Conservation (phyloP, 106 monocot species). For the Dendrobium chrysotoxum region DNA sequence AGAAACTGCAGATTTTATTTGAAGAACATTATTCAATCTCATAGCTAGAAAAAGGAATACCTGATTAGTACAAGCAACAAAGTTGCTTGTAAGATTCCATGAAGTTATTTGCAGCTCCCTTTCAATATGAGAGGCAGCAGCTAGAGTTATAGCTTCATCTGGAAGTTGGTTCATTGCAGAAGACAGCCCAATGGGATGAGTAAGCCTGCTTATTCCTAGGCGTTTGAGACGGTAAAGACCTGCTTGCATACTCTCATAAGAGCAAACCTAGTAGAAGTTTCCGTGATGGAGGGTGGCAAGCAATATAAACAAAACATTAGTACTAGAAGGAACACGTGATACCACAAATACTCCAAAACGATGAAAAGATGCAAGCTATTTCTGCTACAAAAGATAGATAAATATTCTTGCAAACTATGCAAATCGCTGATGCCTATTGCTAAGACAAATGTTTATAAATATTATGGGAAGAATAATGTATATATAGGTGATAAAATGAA, state of each 20-base stretch:
- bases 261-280: constrained; percentile 52
- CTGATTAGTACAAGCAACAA: constrained; percentile 92
- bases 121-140: constrained; percentile 96
- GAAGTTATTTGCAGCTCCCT: constrained; percentile 89
- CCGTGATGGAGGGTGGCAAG: background rate
- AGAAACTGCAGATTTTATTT: background rate
- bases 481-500: background rate
- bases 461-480: background rate
- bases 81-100: constrained; percentile 92
- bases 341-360: background rate
- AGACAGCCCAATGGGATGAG: constrained; percentile 70
- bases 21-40: background rate
- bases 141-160: constrained; percentile 84
- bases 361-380: background rate
- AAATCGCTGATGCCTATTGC: background rate
- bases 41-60: constrained; percentile 18
- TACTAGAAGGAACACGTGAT: background rate
- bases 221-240: constrained; percentile 79
- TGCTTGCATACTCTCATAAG: constrained; percentile 95
- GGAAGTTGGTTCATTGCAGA: constrained; percentile 90
- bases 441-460: background rate
- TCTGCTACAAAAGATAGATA: background rate
- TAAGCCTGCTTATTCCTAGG: constrained; percentile 82
- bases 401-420: background rate
- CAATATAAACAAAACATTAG: background rate